Evolutionary conservation across 345 rosid genomes (phyloP).

Genomic region (Atalantia buxifolia): DNA sequence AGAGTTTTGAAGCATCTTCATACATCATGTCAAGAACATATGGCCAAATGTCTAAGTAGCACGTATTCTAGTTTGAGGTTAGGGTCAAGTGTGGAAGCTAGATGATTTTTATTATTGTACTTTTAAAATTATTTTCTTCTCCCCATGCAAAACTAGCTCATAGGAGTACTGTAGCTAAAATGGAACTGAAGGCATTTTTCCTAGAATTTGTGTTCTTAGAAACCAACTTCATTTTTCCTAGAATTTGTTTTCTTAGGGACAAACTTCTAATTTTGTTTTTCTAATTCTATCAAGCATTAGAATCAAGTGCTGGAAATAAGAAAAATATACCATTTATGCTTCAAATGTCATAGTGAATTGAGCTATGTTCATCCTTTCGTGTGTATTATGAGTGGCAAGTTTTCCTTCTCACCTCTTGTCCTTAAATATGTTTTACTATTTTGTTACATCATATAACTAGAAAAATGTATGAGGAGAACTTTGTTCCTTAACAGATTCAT

Average conservation of each 20-base stretch:
- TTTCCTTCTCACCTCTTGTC: neutral
- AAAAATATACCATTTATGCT: neutral
- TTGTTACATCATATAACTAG: neutral
- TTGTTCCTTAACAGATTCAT: neutral
- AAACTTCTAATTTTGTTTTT: neutral
- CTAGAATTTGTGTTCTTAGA: too few relatives aligned
- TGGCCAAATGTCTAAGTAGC: slow-evolving; percentile 25
- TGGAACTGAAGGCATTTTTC: neutral
- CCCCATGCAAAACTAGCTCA: neutral
- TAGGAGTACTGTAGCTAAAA: neutral
- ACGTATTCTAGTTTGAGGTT: slow-evolving; percentile 17
- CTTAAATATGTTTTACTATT: neutral
- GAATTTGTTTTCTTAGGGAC: too few relatives aligned
- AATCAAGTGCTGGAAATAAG: neutral
- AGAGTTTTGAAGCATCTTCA: slow-evolving; percentile 30
- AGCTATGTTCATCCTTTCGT: neutral
- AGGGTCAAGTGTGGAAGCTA: slow-evolving; percentile 6
- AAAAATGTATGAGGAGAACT: neutral
- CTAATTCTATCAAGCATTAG: neutral
- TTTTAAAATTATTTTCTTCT: neutral
- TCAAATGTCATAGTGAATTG: neutral
- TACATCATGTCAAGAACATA: slow-evolving; percentile 25
- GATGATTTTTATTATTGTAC: neutral
- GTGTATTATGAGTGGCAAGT: neutral
- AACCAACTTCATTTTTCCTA: neutral